Base-by-base conservation (phyloP, 371 early-diverging fungal species). In the Mortierella sp. region DNA sequence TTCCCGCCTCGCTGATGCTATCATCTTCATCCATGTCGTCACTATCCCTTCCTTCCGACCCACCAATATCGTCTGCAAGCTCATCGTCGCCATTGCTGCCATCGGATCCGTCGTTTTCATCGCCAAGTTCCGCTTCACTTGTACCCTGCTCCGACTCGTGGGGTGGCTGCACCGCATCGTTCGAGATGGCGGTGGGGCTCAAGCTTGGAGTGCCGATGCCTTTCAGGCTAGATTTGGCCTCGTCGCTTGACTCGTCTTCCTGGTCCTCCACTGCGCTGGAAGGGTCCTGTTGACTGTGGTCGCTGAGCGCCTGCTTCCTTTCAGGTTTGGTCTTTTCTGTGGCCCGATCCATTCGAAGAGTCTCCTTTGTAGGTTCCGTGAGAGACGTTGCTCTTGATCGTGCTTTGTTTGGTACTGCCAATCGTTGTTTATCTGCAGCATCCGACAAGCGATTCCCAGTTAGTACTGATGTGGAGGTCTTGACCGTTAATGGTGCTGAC, bases 21-120 rank as follows among this genome's bases (percentile, higher is more conserved):
- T 81, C 81, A 4, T 62, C 68, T 8, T 41, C 71, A 7, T 65
- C 79, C 19, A 54, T 67, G 0, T 81, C 67, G 21, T 79, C 79
- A 2, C 57, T 63, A 24, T 78, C 81, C 23, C 64, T 38, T 14
- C 57, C 78, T 0, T 67, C 72, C 16, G 71, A 64, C 1, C 48
- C 66, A 9, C 39, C 65, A 8, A 16, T 16, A 14, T 71, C 71
- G 0, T 70, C 71, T 23, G 41, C 59, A 19, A 6, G 21, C 14
- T 56, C 64, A 24, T 61, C 72, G 14, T 79, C 76, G 1, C 62
- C 61, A n/a, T 73, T 79, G n/a, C 63, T 51, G 9, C 57, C 79
- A 0, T 69, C 73, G 8, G 67, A 67, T 2, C 38, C 64, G 16
- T 34, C 67, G 12, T 12, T 23, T 26, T 71, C 71, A 0, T 70